Evolutionary conservation across 257 asterid species (phyloP).

Genomic region (Solanum clarkiae): DNA sequence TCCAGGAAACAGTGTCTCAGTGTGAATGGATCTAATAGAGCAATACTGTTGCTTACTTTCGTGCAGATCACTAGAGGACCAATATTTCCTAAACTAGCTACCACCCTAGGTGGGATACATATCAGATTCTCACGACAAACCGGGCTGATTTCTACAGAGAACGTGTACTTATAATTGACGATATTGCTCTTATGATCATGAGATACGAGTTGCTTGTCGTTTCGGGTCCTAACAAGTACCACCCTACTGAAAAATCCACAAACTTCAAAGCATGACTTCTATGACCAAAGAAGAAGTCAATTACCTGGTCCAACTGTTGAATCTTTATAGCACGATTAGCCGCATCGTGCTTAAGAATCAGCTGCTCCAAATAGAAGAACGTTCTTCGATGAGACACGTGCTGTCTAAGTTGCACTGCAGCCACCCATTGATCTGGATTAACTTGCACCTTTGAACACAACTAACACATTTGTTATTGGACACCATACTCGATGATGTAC

Average conservation of each 20-base stretch:
- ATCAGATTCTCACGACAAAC: constrained; percentile 47
- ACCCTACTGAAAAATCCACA: constrained; percentile 31
- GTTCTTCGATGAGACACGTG: constrained; percentile 47
- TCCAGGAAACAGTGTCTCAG: constrained; percentile 28
- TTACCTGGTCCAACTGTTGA: constrained; percentile 37
- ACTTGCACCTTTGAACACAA: constrained; percentile 34
- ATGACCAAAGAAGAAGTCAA: constrained; percentile 38
- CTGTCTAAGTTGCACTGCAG: constrained; percentile 42
- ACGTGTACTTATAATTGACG: constrained; percentile 28
- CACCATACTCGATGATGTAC: constrained; percentile 26
- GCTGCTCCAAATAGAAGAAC: constrained; percentile 50
- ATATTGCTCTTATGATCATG: constrained; percentile 40
- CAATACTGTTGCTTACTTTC: constrained; percentile 24
- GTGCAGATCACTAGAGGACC: constrained; percentile 36
- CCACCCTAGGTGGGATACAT: constrained; percentile 33
- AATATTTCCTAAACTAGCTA: constrained; percentile 27
- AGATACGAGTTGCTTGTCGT: constrained; percentile 36
- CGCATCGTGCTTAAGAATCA: constrained; percentile 41
- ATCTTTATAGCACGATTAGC: constrained; percentile 39
- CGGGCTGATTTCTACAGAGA: constrained; percentile 35
- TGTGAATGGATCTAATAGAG: constrained; percentile 34
- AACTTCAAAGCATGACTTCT: constrained; percentile 39
- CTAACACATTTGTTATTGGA: constrained; percentile 43
- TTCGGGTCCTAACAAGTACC: constrained; percentile 22
- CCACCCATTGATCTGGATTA: constrained; percentile 58